These are phyloP conservation scores for Nemania bipapillata DNA, from an alignment of 2,329 filamentous ascomycete species.

Conservation along the genomic window DNA sequence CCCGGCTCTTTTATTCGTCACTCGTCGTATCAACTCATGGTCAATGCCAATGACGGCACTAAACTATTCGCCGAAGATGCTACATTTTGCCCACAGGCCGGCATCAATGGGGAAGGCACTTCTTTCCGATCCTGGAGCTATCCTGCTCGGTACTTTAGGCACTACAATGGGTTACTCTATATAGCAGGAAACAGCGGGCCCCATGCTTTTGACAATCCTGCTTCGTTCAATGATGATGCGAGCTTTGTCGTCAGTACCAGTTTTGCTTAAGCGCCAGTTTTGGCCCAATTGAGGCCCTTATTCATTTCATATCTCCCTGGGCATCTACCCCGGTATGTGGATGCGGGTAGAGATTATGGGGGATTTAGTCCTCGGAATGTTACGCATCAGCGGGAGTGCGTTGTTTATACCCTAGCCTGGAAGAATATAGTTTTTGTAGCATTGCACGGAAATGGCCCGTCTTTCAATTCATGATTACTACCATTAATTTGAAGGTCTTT, in stretches of 20 bases:
- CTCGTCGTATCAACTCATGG: constrained; percentile 61
- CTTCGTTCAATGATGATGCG: constrained; percentile 64
- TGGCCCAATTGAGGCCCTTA: not conserved
- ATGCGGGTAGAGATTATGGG: too few species aligned
- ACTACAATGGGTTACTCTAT: constrained; percentile 58
- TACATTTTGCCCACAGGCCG: constrained; percentile 68
- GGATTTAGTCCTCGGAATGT: too few species aligned
- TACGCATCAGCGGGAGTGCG: too few species aligned
- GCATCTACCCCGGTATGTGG: not conserved
- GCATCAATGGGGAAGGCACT: constrained; percentile 61
- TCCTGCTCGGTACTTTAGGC: constrained; percentile 65
- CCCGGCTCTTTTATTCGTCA: constrained; percentile 70
- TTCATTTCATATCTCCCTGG: not conserved
- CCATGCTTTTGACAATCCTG: constrained; percentile 61
- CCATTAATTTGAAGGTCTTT: too few species aligned
- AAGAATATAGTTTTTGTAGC: too few species aligned
- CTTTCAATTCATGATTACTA: too few species aligned
- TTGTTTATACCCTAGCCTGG: too few species aligned
- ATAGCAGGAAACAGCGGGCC: constrained; percentile 46
- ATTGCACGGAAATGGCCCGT: too few species aligned
- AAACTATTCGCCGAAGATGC: constrained; percentile 70
- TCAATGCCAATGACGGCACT: constrained; percentile 64
- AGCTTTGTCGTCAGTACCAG: constrained; percentile 61
- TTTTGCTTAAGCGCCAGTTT: constrained; percentile 50
- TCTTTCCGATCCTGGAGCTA: constrained; percentile 69